These are phyloP conservation scores for Pyrenula massariospora DNA, from an alignment of 495 filamentous ascomycete genomes.

Conservation along the genomic window DNA sequence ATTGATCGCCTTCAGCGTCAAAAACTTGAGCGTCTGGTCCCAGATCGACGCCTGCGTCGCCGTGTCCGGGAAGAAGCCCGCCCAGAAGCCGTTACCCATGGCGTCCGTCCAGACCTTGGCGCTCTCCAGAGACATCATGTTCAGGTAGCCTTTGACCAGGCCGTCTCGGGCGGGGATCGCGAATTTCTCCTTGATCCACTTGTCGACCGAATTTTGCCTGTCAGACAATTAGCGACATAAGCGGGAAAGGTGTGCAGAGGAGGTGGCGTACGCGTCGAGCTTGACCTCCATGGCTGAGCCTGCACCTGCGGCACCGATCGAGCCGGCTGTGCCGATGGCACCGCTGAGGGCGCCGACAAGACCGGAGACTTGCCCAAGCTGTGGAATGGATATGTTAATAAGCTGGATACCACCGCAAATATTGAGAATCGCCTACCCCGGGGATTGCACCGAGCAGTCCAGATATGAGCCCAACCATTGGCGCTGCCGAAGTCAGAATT, in stretches of 20 bases:
- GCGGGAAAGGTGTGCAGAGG: too few relatives aligned
- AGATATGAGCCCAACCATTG: too few relatives aligned
- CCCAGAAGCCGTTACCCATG: neutral
- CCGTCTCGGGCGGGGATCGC: neutral
- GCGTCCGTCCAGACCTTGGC: neutral
- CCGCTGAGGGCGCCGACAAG: neutral
- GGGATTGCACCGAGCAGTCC: neutral
- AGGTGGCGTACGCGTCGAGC: neutral
- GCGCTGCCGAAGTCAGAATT: neutral
- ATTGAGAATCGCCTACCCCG: too few relatives aligned
- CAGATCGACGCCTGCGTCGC: neutral
- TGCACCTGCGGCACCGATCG: neutral
- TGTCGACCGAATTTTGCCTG: neutral
- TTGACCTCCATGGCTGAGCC: neutral
- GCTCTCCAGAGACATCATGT: neutral
- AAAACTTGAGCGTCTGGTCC: neutral
- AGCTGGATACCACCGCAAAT: too few relatives aligned
- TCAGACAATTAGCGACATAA: neutral
- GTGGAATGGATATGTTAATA: neutral
- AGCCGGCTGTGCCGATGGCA: neutral
- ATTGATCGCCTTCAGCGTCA: neutral
- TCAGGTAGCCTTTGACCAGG: neutral
- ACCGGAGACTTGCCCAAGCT: neutral
- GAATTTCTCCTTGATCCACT: neutral
- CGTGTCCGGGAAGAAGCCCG: neutral